Conservation (phyloP, 805 yeast genomes). For the Wickerhamomyces mucosus region DNA sequence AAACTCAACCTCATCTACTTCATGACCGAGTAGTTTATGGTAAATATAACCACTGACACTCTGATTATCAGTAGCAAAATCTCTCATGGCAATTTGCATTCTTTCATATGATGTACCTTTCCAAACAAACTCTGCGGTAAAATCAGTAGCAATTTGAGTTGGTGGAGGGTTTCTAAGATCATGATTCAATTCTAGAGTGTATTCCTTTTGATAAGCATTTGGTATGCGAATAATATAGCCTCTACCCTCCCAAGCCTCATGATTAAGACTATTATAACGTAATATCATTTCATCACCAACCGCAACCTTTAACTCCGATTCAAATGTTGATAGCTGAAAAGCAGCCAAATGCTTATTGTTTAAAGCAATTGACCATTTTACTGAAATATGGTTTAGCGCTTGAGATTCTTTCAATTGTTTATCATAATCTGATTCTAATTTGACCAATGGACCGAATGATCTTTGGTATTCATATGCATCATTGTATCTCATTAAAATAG, state of each 20-base stretch:
- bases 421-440: constrained; percentile 77
- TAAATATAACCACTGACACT: constrained; percentile 69
- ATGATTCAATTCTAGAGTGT: constrained; percentile 54
- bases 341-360: constrained; percentile 60
- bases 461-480: constrained; percentile 84
- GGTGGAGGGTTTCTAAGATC: constrained; percentile 41
- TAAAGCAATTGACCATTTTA: constrained; percentile 64
- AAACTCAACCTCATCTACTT: constrained; percentile 53
- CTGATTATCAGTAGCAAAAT: constrained; percentile 59
- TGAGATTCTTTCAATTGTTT: constrained; percentile 65
- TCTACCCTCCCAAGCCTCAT: constrained; percentile 58
- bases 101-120: constrained; percentile 74
- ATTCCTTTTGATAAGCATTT: constrained; percentile 51
- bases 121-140: constrained; percentile 86
- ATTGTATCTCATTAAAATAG: constrained; percentile 64
- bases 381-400: constrained; percentile 61
- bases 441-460: constrained; percentile 74
- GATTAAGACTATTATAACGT: constrained; percentile 47
- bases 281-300: constrained; percentile 79
- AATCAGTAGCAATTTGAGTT: constrained; percentile 50
- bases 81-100: constrained; percentile 69
- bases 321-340: constrained; percentile 60
- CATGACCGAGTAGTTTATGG: constrained; percentile 74
- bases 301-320: constrained; percentile 58
- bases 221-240: constrained; percentile 74